These are phyloP conservation scores for Neurospora tetraspora DNA, from an alignment of 495 filamentous ascomycete species.

Conservation along the genomic window DNA sequence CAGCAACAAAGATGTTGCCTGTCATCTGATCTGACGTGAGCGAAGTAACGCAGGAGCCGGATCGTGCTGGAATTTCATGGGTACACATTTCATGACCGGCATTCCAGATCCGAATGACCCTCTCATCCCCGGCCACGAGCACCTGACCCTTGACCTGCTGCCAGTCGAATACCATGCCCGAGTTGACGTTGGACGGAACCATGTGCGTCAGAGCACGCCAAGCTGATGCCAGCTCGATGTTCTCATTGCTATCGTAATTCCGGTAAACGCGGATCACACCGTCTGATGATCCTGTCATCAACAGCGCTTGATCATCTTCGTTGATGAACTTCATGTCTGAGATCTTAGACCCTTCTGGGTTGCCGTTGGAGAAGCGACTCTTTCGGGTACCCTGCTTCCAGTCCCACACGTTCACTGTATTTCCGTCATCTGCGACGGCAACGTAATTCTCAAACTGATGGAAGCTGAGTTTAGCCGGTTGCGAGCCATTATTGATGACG, in stretches of 20 bases:
- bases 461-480: conserved; percentile 86
- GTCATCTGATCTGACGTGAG: conserved; percentile 96
- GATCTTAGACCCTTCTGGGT: conserved; percentile 81
- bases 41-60: conserved; percentile 89
- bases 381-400: conserved; percentile 66
- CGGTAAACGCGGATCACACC: conserved; percentile 90
- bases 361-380: conserved; percentile 85
- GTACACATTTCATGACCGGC: conserved; percentile 88
- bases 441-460: conserved; percentile 97
- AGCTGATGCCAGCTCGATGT: conserved; percentile 77
- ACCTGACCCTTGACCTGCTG: conserved; percentile 93
- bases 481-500: conserved; percentile 76
- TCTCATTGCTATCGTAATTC: conserved; percentile 65
- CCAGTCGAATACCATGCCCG: conserved; percentile 95
- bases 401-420: conserved; percentile 88
- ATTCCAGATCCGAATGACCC: conserved; percentile 92
- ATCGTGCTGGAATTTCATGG: conserved; percentile 89
- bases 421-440: conserved; percentile 84
- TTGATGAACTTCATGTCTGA: conserved; percentile 96
- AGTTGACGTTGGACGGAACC: conserved; percentile 83
- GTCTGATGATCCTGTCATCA: conserved; percentile 92
- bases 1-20: conserved; percentile 88
- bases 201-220: conserved; percentile 91
- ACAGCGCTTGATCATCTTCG: conserved; percentile 88
- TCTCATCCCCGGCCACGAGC: conserved; percentile 90